Base-by-base conservation (phyloP, 768 basidiomycete species). In the Leccinellum luteum region DNA sequence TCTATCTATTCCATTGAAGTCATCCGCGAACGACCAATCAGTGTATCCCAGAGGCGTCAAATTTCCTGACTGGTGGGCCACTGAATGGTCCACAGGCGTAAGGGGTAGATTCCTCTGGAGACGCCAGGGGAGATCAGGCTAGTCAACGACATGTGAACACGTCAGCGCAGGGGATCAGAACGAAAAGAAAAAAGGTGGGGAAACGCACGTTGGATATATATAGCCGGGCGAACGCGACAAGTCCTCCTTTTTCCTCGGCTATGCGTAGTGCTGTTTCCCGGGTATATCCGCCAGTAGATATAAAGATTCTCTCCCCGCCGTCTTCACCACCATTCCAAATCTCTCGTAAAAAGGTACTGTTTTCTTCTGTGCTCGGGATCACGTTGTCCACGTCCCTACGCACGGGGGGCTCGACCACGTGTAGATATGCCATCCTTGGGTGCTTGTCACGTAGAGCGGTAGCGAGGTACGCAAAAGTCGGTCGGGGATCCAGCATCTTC, bases 381-480 rank as follows among this genome's bases (percentile, higher is more conserved):
- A 6, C 3, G 38, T 65, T 61, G 1, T 64, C 60, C 2, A 0
- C 1, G 7, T 9, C 19, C 2, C 64, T 69, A 17, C 21, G 28
- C 15, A 68, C 32, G 70, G 74, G 69, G 12, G 79, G 73, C 59
- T 85, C 81, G 45, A 77, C 65, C 21, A 78, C 60, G 58, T 85
- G 84, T 5, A 86, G 59, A 68, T 85, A 87, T 0, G 83, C 81
- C 23, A 82, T 65, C 9, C 68, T 58, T 1, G 64, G 60, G 21
- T 64, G 54, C 21, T 72, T 70, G 44, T 66, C 59, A n/a, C 63
- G 66, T 25, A 87, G 57, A 43, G 76, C 54, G 5, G 71, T 53
- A 21, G 81, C 76, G 32, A 87, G 60, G 67, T 85, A 76, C 0
- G 74, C 60, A 72, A 82, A 89, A 9, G 80, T 81, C 0, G 84